Evolutionary conservation across 2,329 filamentous ascomycete genomes (phyloP).

Genomic region (Rutstroemia sp.): DNA sequence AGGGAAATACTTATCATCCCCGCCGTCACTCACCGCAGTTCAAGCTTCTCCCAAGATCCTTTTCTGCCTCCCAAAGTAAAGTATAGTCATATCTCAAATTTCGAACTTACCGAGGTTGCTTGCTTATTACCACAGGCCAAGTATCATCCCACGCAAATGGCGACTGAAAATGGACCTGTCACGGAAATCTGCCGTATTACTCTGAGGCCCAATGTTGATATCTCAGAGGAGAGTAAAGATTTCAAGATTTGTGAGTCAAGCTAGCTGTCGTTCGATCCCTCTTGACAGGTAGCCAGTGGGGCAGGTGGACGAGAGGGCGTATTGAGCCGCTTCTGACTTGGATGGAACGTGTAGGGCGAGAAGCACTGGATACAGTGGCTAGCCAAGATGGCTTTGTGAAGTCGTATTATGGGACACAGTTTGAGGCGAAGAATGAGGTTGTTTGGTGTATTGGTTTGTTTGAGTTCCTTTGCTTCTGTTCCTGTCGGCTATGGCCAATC

Average conservation of each 20-base stretch:
- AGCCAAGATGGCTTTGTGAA: conserved; percentile 1
- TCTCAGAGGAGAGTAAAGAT: background rate
- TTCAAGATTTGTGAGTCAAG: background rate
- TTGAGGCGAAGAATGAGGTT: background rate
- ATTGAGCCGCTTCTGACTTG: conserved; percentile 16
- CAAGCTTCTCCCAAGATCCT: too few relatives aligned
- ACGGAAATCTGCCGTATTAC: conserved; percentile 35
- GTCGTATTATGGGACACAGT: background rate
- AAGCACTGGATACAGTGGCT: background rate
- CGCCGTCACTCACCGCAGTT: too few relatives aligned
- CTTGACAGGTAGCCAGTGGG: background rate
- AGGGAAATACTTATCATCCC: too few relatives aligned
- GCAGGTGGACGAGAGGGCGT: background rate
- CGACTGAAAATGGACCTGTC: background rate
- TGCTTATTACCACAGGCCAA: too few relatives aligned
- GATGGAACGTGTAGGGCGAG: background rate
- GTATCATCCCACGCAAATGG: background rate
- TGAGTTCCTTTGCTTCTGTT: background rate
- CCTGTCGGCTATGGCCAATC: too few relatives aligned
- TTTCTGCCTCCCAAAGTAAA: too few relatives aligned
- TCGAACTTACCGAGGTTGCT: too few relatives aligned
- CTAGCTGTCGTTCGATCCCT: background rate
- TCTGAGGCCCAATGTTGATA: conserved; percentile 31
- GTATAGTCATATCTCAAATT: too few relatives aligned
- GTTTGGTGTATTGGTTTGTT: conserved; percentile 3